Evolutionary conservation across 208 protist genomes (phyloP), one percentile per base, ranked within the genome.

Genomic region (Wallacemonas sp.): DNA sequence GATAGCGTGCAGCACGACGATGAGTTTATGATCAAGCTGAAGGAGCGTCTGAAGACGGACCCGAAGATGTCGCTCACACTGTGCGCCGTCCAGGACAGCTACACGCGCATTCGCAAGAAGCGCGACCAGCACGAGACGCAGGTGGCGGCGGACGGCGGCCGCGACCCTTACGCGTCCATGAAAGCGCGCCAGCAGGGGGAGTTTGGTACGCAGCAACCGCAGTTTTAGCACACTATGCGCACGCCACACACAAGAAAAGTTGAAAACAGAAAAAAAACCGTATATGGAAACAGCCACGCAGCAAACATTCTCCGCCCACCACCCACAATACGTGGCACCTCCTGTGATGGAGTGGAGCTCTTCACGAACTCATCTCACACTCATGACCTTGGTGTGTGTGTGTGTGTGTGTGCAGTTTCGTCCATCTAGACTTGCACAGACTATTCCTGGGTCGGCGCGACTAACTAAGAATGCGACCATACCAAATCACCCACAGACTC

Each of bases 31-130:
- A 71, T 76, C 39, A 89, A 89, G 69, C 72, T 95, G 46, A 75
- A 77, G 55, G 80, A 88, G 41, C 74, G 61, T 22, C 76, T 95
- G 12, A 86, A 90, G 65, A 86, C 79, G 16, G 85, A 95, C 65
- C 67, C 74, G 50, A 87, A 82, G 57, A 74, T 93, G 70, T 90
- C 90, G 31, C 68, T 95, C 12, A 83, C 86, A 25, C 72, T 95
- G 38, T 95, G 90, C 59, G 90, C 90, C 2, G 70, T 95, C 72
- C 86, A 92, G 65, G 85, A 93, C 26, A 91, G 84, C 74, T 95
- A 93, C 70, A 63, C 74, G 61, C 77, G 87, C 28, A 95, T 95
- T 71, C 75, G 86, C 14, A 67, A 86, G 61, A 92, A 91, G 65
- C 79, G 90, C 25, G 87, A 93, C 48, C 73, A 77, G 46, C 87